A percentile compares a stretch with the other conserved stretches of the same genome.
phyloP scores from a whole-genome alignment of 2,329 filamentous ascomycete species.

The Fusarium staphyleae region DNA sequence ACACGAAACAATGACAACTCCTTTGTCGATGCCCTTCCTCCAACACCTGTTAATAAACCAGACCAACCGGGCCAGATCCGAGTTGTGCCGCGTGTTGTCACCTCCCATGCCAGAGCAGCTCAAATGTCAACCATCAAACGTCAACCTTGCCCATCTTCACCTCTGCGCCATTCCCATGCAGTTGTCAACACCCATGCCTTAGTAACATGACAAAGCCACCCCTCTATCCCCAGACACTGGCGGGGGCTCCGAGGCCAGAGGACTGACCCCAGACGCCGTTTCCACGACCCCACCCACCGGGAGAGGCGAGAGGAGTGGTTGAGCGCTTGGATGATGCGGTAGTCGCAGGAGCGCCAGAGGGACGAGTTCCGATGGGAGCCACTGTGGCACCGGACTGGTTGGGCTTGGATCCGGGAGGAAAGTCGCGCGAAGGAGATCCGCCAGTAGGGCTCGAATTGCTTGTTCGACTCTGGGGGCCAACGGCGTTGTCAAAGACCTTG shows the following conservation, averaged over 20 bases:
- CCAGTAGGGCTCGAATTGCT: slow-evolving; percentile 84
- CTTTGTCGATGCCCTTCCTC: slow-evolving; percentile 38
- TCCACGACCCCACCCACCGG: slow-evolving; percentile 80
- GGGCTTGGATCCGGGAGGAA: slow-evolving; percentile 61
- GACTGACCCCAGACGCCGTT: slow-evolving; percentile 87
- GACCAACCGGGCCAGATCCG: slow-evolving; percentile 31
- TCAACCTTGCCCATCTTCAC: slow-evolving; percentile 34
- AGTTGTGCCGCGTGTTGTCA: slow-evolving; percentile 24
- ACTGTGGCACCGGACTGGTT: slow-evolving; percentile 69
- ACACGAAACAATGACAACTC: slow-evolving; percentile 38
- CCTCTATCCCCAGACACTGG: slow-evolving; percentile 88
- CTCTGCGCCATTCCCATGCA: slow-evolving; percentile 43
- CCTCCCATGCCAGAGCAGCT: slow-evolving; percentile 12
- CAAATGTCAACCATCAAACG: slow-evolving; percentile 22
- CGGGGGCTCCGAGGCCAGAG: slow-evolving; percentile 82
- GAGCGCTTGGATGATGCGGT: slow-evolving; percentile 73
- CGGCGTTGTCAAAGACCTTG: slow-evolving; percentile 67
- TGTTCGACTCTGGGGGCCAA: slow-evolving; percentile 71
- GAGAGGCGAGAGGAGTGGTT: slow-evolving; percentile 91
- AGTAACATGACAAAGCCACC: slow-evolving; percentile 7
- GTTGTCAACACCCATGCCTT: slow-evolving; percentile 27
- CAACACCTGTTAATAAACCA: slow-evolving; percentile 34
- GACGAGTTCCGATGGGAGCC: slow-evolving; percentile 92
- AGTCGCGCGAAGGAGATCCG: slow-evolving; percentile 77
- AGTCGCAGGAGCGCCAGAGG: slow-evolving; percentile 63